Conservation (phyloP, 2,329 filamentous ascomycete genomes). For the Cercospora berteroae region DNA sequence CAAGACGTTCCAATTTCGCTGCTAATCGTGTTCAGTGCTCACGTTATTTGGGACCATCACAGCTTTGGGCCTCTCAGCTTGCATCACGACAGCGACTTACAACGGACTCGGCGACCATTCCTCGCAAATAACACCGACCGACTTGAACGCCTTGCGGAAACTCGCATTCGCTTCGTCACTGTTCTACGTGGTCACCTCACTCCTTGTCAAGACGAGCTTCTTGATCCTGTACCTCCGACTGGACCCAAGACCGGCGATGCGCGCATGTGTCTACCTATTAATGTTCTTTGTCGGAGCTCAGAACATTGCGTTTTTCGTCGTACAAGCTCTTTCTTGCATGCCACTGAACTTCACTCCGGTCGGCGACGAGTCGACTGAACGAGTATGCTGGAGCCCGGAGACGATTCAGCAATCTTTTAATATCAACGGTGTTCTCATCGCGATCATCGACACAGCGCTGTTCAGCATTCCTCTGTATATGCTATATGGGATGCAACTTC, state of each 20-base stretch:
- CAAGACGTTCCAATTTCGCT: background rate
- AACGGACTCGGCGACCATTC: conserved; percentile 18
- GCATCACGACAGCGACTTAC: conserved; percentile 12
- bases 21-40: conserved; percentile 16
- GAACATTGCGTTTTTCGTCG: conserved; percentile 7
- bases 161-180: conserved; percentile 14
- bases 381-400: conserved; percentile 12
- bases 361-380: background rate
- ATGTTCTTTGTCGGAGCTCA: conserved; percentile 12
- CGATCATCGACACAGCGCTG: conserved; percentile 12
- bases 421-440: conserved; percentile 12
- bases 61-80: conserved; percentile 16
- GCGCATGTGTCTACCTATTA: conserved; percentile 16
- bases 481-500: conserved; percentile 14
- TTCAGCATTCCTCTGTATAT: conserved; percentile 18
- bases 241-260: conserved; percentile 19
- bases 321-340: conserved; percentile 15
- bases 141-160: conserved; percentile 7
- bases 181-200: conserved; percentile 13
- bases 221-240: conserved; percentile 20
- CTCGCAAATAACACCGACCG: background rate
- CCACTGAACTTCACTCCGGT: conserved; percentile 5
- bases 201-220: conserved; percentile 20
- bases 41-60: conserved; percentile 17
- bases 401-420: conserved; percentile 18